Base-by-base conservation (phyloP, 2,329 filamentous ascomycete species). In the Graphilbum sp. region DNA sequence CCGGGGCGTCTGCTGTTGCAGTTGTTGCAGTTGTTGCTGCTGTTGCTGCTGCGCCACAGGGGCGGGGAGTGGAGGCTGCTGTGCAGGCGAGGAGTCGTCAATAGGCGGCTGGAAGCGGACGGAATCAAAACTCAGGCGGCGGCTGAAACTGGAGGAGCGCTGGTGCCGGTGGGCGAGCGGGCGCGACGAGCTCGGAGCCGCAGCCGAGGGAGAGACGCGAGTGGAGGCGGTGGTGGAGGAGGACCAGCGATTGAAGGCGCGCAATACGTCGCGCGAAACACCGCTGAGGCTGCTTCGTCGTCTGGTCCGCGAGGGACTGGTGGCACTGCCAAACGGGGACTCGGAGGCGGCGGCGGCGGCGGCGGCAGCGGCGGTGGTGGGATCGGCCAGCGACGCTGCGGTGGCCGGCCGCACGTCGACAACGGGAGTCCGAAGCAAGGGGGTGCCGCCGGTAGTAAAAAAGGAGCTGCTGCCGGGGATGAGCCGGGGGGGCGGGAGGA, bases 191-290 rank as follows among this genome's bases (percentile, higher is more conserved):
- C 23, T 25, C 7, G 12, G 7, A 25, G 23, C 23, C 7, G 25
- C 43, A 11, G 30, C 16, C 5, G 49, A 46, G 33, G 47, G 46
- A 34, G 63, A 66, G 29, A 58, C 54, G 45, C 56, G 61, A 42
- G 62, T 70, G 32, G 67, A 70, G 9, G 56, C 51, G n/a, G 67
- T 68, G n/a, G 67, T 68, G 13, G 68, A 72, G 17, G 59, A 55
- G 32, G 67, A 69, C 66, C 66, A 69, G 49, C 66, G 62, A 49
- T 70, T 65, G 43, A 66, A 56, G 44, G 62, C 63, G 50, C 61
- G 63, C 31, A 64, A 57, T 33, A 57, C 54, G 40, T 68, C 63
- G 49, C 55, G 61, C 44, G 56, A 43, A n/a, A n/a, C n/a, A 43
- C 52, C 54, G 38, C 51, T 52, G 18, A 52, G 49, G 42, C 50